Conservation (phyloP, 23 red algal genomes). For the Gracilaria gracilis region DNA sequence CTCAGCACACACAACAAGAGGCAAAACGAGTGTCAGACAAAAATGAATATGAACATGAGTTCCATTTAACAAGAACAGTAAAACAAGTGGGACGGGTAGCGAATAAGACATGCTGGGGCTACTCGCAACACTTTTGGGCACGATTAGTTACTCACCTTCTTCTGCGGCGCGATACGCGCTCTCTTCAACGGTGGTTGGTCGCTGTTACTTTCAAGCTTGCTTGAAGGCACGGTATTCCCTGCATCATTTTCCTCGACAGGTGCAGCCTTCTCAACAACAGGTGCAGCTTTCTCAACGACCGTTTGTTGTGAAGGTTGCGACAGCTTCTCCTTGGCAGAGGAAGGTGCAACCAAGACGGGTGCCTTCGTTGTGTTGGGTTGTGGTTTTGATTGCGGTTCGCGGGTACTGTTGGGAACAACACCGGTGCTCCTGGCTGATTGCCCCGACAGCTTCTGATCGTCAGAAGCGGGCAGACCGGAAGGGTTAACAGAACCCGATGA, state of each 20-base stretch:
- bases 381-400: background rate
- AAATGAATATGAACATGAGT: background rate
- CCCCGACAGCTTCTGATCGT: background rate
- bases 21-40: background rate
- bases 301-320: background rate
- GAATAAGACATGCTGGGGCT: background rate
- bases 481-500: background rate
- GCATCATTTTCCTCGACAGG: no score
- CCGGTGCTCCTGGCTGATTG: background rate
- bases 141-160: background rate
- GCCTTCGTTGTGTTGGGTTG: background rate
- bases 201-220: background rate
- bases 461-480: background rate
- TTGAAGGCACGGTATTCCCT: background rate
- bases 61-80: background rate
- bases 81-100: background rate
- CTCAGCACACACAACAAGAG: background rate
- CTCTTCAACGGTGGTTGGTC: background rate
- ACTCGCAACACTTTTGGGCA: slow-evolving; percentile 6
- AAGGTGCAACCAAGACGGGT: background rate
- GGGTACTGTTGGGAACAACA: background rate
- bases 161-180: background rate
- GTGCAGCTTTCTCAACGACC: background rate
- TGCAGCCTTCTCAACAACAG: background rate
- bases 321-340: background rate